A percentile compares a stretch with the other conserved stretches of the same genome.
phyloP scores from a whole-genome alignment of 306 rosid species.

The Potentilla sterilis region DNA sequence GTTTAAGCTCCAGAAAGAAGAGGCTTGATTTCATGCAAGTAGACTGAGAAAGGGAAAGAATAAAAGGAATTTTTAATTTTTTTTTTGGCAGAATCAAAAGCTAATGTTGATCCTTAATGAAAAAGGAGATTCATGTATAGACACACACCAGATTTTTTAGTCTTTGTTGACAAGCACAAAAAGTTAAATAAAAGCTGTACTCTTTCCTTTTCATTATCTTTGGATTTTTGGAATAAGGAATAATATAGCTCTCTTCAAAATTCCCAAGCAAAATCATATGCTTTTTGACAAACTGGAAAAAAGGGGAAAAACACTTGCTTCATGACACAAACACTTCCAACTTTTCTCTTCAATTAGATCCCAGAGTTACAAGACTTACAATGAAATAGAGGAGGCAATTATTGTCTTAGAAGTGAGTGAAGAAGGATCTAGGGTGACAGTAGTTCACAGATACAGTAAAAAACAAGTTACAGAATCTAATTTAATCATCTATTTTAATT shows the following conservation, averaged over 20 bases:
- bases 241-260: constrained; percentile 9
- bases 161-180: constrained; percentile 38
- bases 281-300: background rate
- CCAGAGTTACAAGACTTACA: constrained; percentile 51
- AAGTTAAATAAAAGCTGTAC: constrained; percentile 38
- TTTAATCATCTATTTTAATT: constrained; percentile 21
- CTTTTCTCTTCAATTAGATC: constrained; percentile 44
- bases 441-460: constrained; percentile 26
- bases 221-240: constrained; percentile 18
- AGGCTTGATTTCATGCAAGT: constrained; percentile 10
- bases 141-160: constrained; percentile 29
- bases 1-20: constrained; percentile 22
- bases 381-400: constrained; percentile 43
- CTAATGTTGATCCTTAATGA: constrained; percentile 24
- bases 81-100: constrained; percentile 41
- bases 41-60: constrained; percentile 27
- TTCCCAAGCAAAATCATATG: constrained; percentile 19
- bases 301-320: background rate
- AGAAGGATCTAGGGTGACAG: constrained; percentile 24
- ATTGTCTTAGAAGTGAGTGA: constrained; percentile 45
- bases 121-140: constrained; percentile 35
- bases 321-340: constrained; percentile 25
- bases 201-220: background rate
- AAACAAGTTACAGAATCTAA: constrained; percentile 48
- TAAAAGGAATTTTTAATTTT: constrained; percentile 19